phyloP scores from a whole-genome alignment of 2,329 filamentous ascomycete genomes.

The Exserohilum turcica region DNA sequence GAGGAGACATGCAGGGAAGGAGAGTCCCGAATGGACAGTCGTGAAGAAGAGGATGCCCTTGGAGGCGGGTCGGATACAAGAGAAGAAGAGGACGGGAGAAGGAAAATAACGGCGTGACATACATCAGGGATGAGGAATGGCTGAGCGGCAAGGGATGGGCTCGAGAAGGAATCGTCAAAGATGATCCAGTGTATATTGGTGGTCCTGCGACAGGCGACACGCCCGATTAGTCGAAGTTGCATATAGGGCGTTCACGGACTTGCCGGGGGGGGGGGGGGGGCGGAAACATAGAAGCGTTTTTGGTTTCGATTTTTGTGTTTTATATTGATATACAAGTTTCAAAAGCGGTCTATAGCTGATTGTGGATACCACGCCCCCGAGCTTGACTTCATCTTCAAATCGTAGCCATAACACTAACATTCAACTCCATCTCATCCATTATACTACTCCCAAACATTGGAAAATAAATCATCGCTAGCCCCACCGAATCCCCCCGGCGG shows the following conservation, averaged over 20 bases:
- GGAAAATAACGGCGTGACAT: too few relatives aligned
- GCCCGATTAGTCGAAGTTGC: not conserved
- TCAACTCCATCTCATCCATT: not conserved
- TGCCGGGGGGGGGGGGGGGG: too few relatives aligned
- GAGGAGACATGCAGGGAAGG: too few relatives aligned
- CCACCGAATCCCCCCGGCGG: conserved; percentile 62
- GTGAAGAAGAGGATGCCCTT: too few relatives aligned
- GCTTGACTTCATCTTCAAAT: not conserved
- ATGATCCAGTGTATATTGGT: not conserved
- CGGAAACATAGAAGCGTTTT: not conserved
- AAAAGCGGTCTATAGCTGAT: conserved; percentile 7
- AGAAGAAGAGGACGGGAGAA: not conserved
- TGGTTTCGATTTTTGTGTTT: too few relatives aligned
- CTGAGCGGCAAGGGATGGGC: not conserved
- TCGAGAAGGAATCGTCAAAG: not conserved
- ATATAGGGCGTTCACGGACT: not conserved
- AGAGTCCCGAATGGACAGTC: too few relatives aligned
- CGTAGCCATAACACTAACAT: not conserved
- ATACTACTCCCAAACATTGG: conserved; percentile 85
- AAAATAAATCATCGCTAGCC: conserved; percentile 80
- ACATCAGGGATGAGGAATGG: not conserved
- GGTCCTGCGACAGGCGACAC: not conserved
- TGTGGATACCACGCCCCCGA: conserved; percentile 2
- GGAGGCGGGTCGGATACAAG: too few relatives aligned
- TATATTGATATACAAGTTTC: conserved; percentile 3